Base-by-base conservation (phyloP, 2,329 filamentous ascomycete genomes). In the Corinectria fuckeliana region DNA sequence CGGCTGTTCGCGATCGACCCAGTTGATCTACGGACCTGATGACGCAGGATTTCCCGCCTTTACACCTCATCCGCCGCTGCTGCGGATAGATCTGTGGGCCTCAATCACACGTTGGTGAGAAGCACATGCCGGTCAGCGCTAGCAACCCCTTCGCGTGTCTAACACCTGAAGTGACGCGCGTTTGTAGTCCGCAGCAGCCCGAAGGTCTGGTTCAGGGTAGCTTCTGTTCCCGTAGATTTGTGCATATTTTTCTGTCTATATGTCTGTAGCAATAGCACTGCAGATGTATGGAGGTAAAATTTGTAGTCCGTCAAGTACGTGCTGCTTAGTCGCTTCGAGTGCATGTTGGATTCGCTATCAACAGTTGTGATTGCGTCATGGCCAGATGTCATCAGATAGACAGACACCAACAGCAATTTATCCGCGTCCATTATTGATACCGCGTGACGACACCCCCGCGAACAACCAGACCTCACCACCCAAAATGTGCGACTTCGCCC, bases 401-500 rank as follows among this genome's bases (percentile, higher is more conserved):
- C n/a, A n/a, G n/a, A n/a, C n/a, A 34, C 32, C 32, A 34, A 4
- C 32, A 1, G 32, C 32, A n/a, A n/a, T n/a, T 36, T 16, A 14
- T 36, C 32, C 32, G n/a, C 41, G 18, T n/a, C 41, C 42, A 16
- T 11, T 26, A 45, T 11, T 28, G 11, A 42, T 42, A 11, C n/a
- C 4, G 20, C 32, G n/a, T 36, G 32, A 36, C 32, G 18, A 14
- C 38, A 42, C 21, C 38, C 38, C 38, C 38, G 20, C 38, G 38
- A 23, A 8, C n/a, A 36, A 5, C 16, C 18, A 3, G 10, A 3
- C 42, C 9, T 13, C 42, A 45, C 9, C 39, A 11, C 16, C 45
- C 30, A 21, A 45, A 38, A 60, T 65, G 60, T 25, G 49, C 26
- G 56, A 62, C 52, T 80, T 80, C 57, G 74, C 69, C 23, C 34